Evolutionary conservation across 2,329 filamentous ascomycete species (phyloP), one percentile per base, ranked within the genome.

Genomic region (Fusarium penzigii): DNA sequence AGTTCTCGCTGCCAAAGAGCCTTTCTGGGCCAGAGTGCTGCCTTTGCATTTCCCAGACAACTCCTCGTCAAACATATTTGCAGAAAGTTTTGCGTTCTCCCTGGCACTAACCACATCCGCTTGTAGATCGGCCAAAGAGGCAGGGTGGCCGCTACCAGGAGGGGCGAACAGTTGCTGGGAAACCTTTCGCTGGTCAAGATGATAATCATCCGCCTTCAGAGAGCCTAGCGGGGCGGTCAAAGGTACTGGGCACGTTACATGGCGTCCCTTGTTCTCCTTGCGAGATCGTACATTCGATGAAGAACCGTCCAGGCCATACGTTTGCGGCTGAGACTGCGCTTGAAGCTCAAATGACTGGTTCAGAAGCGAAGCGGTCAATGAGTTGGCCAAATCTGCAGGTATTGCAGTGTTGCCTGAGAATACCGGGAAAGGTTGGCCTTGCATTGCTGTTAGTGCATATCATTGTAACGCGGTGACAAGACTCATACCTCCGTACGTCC

Each of bases 351-450:
- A 61, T 0, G 75, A 74, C 47, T 81, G 78, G 44, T 78, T 79
- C 29, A 81, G 67, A 39, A 82, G 64, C 1, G 78, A 79, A 49
- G 75, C 71, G 0, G 76, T 76, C 46, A 81, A 65, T n/a, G 74
- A 71, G 6, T 70, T 69, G 6, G 75, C 71, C 5, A 79, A 63
- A 34, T 75, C 73, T 3, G 68, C 50, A 2, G 67, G 57, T 4
- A 69, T 50, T 6, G 46, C 46, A 17, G 53, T 39, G 17, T 51
- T 49, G 29, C 64, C 45, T 9, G 55, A 44, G 20, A 63, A 55
- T 14, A 59, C 42, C 12, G 63, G 61, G 39, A 64, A 62, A 10
- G 57, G 49, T 9, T 36, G 25, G 51, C 32, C 13, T 46, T 62
- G 65, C 11, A 3, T 3, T 17, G 16, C 13, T 5, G 16, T 55